Conservation (phyloP, 371 early-diverging fungal genomes). For the Mortierella sp. region DNA sequence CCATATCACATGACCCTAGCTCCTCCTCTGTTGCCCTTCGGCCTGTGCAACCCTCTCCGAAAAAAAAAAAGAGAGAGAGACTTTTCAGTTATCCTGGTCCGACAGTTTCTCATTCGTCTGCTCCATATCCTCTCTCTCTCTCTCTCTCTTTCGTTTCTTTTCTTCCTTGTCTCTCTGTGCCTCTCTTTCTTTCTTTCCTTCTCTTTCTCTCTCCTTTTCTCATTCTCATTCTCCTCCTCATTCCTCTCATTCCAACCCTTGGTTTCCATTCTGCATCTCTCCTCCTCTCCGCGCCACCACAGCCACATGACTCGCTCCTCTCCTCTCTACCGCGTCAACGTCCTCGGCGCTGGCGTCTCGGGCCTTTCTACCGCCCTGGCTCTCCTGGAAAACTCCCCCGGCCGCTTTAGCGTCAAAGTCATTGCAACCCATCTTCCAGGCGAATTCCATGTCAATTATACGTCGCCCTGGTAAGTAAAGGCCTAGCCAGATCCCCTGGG, state of each 20-base stretch:
- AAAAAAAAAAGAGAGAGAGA: too few species aligned
- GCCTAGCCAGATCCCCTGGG: too few species aligned
- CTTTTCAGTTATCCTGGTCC: too few species aligned
- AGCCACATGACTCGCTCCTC: slow-evolving; percentile 26
- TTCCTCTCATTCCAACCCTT: slow-evolving; percentile 4
- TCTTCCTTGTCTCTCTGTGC: too few species aligned
- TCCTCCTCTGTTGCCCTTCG: too few species aligned
- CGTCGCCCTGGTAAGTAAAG: slow-evolving; percentile 68
- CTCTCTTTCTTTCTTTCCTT: neutral
- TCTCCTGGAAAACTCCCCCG: slow-evolving; percentile 57
- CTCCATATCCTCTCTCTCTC: too few species aligned
- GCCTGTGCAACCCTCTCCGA: too few species aligned
- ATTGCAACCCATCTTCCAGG: slow-evolving; percentile 69
- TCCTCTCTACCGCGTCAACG: slow-evolving; percentile 53
- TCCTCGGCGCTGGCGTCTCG: slow-evolving; percentile 83
- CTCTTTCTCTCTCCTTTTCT: neutral
- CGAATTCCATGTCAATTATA: slow-evolving; percentile 67
- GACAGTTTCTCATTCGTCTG: too few species aligned
- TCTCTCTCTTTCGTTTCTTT: too few species aligned
- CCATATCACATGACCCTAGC: too few species aligned
- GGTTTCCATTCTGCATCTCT: slow-evolving; percentile 32
- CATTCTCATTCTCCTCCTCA: neutral
- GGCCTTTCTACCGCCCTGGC: slow-evolving; percentile 75
- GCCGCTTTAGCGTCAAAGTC: slow-evolving; percentile 61
- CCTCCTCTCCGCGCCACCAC: slow-evolving; percentile 7